phyloP scores from a whole-genome alignment of 2,329 filamentous ascomycete species.

The Ophiobolus disseminans region DNA sequence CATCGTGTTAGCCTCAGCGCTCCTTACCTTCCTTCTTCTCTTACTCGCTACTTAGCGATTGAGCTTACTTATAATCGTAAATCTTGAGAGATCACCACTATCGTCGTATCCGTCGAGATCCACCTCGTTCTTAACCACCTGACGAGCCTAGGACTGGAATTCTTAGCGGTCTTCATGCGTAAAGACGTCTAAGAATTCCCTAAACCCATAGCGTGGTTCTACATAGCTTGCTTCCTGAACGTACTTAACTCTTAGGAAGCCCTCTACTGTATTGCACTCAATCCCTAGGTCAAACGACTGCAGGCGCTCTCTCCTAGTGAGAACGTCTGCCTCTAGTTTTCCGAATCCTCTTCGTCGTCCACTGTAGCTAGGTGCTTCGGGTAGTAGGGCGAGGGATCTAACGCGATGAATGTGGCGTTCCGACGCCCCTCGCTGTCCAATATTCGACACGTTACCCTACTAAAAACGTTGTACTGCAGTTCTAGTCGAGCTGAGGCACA shows the following conservation, averaged over 20 bases:
- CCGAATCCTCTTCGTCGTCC: background rate
- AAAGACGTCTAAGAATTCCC: background rate
- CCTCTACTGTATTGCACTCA: background rate
- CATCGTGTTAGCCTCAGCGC: background rate
- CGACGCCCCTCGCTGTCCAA: background rate
- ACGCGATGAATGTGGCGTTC: background rate
- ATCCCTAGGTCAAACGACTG: background rate
- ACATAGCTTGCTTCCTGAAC: background rate
- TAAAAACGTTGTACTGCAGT: background rate
- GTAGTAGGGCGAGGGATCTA: background rate
- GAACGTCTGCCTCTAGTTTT: background rate
- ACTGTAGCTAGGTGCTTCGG: background rate
- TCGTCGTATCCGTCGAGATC: background rate
- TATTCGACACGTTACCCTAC: background rate
- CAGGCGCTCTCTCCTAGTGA: background rate
- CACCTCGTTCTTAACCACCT: background rate
- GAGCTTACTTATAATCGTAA: background rate
- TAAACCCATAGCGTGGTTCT: background rate
- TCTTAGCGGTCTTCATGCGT: background rate
- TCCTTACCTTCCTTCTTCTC: background rate
- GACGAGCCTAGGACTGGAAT: background rate
- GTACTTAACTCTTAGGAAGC: background rate
- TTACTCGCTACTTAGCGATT: background rate
- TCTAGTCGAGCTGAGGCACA: background rate
- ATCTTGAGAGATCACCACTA: too few species aligned